Conservation (phyloP, 805 yeast species). For the Kuraishia molischiana region DNA sequence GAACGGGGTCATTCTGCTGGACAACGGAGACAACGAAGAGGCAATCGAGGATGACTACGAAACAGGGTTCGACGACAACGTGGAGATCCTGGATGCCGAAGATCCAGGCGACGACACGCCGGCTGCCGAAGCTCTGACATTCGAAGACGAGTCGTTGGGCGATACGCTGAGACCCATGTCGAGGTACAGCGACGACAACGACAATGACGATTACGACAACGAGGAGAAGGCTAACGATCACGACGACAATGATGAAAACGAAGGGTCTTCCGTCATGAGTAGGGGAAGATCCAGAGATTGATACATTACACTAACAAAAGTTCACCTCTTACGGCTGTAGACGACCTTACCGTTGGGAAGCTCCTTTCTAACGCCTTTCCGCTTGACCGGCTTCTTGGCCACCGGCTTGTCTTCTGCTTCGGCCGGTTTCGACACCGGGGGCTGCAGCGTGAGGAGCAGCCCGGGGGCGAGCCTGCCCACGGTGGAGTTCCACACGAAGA, state of each 20-base stretch:
- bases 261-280: background rate
- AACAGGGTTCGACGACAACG: background rate
- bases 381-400: slow-evolving; percentile 17
- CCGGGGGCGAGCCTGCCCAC: slow-evolving; percentile 25
- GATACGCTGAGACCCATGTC: background rate
- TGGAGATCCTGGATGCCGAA: slow-evolving; percentile 10
- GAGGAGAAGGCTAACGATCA: slow-evolving; percentile 1
- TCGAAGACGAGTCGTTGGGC: background rate
- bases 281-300: background rate
- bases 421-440: background rate
- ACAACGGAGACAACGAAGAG: slow-evolving; percentile 29
- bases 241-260: slow-evolving; percentile 3
- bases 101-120: slow-evolving; percentile 5
- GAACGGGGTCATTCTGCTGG: slow-evolving; percentile 21
- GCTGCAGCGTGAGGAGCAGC: background rate
- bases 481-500: slow-evolving; percentile 31
- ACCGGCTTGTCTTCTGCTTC: slow-evolving; percentile 2
- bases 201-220: background rate
- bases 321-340: slow-evolving; percentile 6
- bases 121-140: slow-evolving; percentile 1
- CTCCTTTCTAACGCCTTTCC: slow-evolving; percentile 34
- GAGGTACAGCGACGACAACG: background rate
- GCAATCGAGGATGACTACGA: slow-evolving; percentile 8
- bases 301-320: too few relatives aligned
- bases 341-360: slow-evolving; percentile 57